These are phyloP conservation scores for Hura crepitans DNA, from an alignment of 441 rosid species.

Conservation along the genomic window DNA sequence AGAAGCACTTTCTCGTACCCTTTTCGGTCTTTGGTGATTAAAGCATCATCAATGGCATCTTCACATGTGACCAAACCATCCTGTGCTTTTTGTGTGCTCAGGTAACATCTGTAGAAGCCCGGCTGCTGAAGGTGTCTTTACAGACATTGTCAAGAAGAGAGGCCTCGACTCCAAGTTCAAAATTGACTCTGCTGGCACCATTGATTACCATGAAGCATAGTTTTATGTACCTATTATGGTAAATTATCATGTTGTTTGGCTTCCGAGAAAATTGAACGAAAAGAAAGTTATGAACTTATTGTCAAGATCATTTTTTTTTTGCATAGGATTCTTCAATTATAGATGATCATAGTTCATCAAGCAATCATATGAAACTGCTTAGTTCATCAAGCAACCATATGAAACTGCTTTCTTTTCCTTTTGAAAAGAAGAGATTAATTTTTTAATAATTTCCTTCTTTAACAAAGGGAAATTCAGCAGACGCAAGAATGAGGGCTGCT, in stretches of 20 bases:
- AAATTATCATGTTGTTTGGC: not conserved
- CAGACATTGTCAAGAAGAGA: constrained; percentile 64
- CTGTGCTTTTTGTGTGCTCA: constrained; percentile 77
- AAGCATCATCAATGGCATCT: constrained; percentile 43
- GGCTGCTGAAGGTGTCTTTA: constrained; percentile 94
- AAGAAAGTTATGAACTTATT: not conserved
- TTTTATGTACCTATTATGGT: not conserved
- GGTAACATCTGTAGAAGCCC: constrained; percentile 96
- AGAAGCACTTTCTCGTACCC: constrained; percentile 17
- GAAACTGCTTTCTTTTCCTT: not conserved
- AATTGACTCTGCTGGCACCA: constrained; percentile 92
- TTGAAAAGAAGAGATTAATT: too few species aligned
- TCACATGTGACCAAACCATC: constrained; percentile 49
- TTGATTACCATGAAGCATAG: constrained; percentile 71
- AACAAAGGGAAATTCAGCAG: constrained; percentile 76
- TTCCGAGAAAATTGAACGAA: not conserved
- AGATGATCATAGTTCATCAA: not conserved
- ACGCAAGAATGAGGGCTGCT: constrained; percentile 87
- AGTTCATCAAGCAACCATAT: not conserved
- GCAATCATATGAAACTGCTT: not conserved
- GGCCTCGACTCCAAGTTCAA: constrained; percentile 57
- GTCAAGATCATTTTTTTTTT: not conserved
- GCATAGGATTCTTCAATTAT: not conserved
- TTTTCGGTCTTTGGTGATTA: constrained; percentile 22
- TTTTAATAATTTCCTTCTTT: not conserved